A percentile compares a stretch with the other conserved stretches of the same genome.
phyloP scores from a whole-genome alignment of 148 eudicot genomes.

The Rhododendron molle region DNA sequence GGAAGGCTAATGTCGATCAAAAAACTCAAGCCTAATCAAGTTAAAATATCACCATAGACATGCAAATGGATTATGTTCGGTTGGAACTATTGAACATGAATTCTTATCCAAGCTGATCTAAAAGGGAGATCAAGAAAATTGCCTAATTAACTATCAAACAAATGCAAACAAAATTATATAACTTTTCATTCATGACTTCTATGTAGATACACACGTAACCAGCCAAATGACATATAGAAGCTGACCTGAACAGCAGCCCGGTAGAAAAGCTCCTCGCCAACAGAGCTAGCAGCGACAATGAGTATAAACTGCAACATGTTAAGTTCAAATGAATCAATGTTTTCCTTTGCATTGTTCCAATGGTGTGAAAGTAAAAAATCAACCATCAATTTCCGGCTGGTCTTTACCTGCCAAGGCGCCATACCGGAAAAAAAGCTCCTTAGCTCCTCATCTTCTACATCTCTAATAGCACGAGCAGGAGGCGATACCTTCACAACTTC shows the following conservation, averaged over 20 bases:
- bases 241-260: conserved; percentile 98
- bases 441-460: conserved; percentile 95
- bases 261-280: conserved; percentile 98
- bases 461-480: conserved; percentile 98
- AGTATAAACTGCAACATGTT: conserved; percentile 65
- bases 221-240: not conserved
- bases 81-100: not conserved
- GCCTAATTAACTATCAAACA: not conserved
- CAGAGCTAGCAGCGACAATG: conserved; percentile 93
- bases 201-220: not conserved
- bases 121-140: not conserved
- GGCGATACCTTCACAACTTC: conserved; percentile 97
- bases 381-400: not conserved
- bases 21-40: too few species aligned
- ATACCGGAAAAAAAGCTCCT: conserved; percentile 93
- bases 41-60: not conserved
- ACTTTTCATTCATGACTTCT: not conserved
- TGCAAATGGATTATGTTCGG: not conserved
- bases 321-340: conserved; percentile 10
- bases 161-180: not conserved
- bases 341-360: not conserved
- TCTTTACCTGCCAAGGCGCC: conserved; percentile 97
- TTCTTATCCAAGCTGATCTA: not conserved
- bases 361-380: not conserved
- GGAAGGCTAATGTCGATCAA: not conserved